Base-by-base conservation (phyloP, 164 flowering plant species). In the Warburgia ugandensis region DNA sequence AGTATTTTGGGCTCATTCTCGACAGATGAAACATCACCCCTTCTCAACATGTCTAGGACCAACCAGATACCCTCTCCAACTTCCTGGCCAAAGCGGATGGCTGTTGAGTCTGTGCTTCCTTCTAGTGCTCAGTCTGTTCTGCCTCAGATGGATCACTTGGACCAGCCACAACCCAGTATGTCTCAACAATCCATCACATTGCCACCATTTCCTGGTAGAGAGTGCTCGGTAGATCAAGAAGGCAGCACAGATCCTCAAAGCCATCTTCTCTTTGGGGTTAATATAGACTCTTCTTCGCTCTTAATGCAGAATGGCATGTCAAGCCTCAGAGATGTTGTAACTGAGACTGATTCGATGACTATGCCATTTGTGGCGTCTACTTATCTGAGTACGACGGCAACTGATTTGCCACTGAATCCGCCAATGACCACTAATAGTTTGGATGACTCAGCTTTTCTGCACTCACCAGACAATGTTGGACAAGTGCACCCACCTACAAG, bases 171-270 rank as follows among this genome's bases (percentile, higher is more conserved):
- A 29, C 51, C 75, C 11, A 78, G 53, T 49, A 31, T 63, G 6
- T 55, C 83, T 19, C 79, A 65, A 26, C 64, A 64, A 55, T 55
- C 82, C 30, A 48, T 78, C 46, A 68, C 88, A 9, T 68, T 86
- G 72, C 94, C 92, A 2, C 87, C 96, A 3, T 83, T 91, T 73
- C 96, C 94, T 53, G 92, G 94, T 12, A 76, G 82, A 56, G 95
- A 86, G 48, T 81, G 78, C 63, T 54, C 83, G 1, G 59, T 74
- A 5, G 91, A 78, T 49, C 84, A 77, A 48, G 84, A 76, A 41
- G 83, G 76, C 20, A 55, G 67, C 54, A 55, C 64, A 28, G 90
- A 83, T 71, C 79, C 81, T 1, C 85, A 77, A 36, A 84, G 70
- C 63, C 74, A 79, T 75, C 75, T 78, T 50, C 66, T 91, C n/a